These are phyloP conservation scores for Chrysoporthe cubensis DNA, from an alignment of 2,329 filamentous ascomycete species.

Conservation along the genomic window DNA sequence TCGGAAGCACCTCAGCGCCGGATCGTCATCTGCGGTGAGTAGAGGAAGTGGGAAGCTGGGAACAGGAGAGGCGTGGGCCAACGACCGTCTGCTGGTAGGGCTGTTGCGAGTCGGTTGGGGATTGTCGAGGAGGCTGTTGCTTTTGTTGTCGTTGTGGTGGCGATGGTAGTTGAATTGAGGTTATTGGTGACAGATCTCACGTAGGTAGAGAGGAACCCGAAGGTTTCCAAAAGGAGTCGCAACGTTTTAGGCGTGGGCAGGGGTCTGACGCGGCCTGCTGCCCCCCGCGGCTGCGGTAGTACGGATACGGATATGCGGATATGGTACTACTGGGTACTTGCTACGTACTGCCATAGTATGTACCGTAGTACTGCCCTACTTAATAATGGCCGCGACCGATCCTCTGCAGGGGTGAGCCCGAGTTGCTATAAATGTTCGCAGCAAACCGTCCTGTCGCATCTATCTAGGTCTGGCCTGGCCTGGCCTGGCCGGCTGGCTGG, in stretches of 20 bases:
- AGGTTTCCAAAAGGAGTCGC: conserved; percentile 11
- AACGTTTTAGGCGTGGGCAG: conserved; percentile 8
- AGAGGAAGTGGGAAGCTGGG: too few species aligned
- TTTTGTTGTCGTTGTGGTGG: neutral
- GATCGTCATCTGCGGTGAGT: neutral
- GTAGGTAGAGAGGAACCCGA: conserved; percentile 2
- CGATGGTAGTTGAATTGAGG: neutral
- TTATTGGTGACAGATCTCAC: conserved; percentile 14
- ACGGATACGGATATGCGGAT: neutral
- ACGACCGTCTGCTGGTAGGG: neutral
- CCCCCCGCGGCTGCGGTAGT: neutral
- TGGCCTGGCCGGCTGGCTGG: too few species aligned
- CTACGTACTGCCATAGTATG: too few species aligned
- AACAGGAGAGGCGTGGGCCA: neutral
- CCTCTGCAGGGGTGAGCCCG: too few species aligned
- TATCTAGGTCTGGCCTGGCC: too few species aligned
- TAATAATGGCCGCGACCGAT: too few species aligned
- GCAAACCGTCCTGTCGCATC: too few species aligned
- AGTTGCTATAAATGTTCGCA: too few species aligned
- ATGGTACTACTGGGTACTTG: neutral
- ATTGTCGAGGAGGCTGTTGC: neutral
- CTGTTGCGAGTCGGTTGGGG: neutral
- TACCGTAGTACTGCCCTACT: too few species aligned
- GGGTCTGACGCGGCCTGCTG: conserved; percentile 4
- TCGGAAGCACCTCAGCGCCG: conserved; percentile 7